Percentiles rank a stretch among this genome's conserved stretches.
Evolutionary conservation across 2,329 filamentous ascomycete species (phyloP).

Genomic region (Verticillium nonalfalfae): DNA sequence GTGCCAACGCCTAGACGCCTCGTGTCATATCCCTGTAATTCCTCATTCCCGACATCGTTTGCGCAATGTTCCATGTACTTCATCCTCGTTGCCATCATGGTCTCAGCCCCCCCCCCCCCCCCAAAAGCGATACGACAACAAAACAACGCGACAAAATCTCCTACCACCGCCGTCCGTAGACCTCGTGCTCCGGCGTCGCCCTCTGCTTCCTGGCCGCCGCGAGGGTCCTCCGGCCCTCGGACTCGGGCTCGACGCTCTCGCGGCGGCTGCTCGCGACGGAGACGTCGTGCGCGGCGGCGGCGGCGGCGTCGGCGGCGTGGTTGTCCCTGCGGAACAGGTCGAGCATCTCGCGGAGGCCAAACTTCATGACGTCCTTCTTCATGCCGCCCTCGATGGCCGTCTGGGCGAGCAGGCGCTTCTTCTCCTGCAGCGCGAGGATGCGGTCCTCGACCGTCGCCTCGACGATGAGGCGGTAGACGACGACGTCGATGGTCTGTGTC

Average conservation of each 20-base stretch:
- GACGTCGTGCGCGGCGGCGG: background rate
- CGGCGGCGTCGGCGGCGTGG: background rate
- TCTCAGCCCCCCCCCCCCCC: background rate
- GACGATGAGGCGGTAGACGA: conserved; percentile 92
- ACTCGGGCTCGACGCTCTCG: background rate
- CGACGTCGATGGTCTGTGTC: conserved; percentile 89
- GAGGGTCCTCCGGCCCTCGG: conserved; percentile 20
- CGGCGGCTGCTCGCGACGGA: background rate
- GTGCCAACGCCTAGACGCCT: background rate
- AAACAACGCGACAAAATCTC: background rate
- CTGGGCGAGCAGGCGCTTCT: conserved; percentile 87
- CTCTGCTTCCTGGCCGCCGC: conserved; percentile 17
- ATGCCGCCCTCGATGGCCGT: conserved; percentile 80
- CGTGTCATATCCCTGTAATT: no score
- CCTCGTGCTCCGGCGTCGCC: conserved; percentile 5
- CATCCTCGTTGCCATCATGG: background rate
- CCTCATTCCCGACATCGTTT: no score
- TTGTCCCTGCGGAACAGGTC: conserved; percentile 51
- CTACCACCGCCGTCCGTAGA: conserved; percentile 10
- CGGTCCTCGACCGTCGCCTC: conserved; percentile 83
- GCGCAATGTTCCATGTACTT: background rate
- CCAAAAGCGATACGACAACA: no score
- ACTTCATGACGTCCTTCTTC: conserved; percentile 27
- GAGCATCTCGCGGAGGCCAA: conserved; percentile 3
- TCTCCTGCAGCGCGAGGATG: conserved; percentile 89